Evolutionary conservation across 2,329 filamentous ascomycete species (phyloP).

Genomic region (Fusarium euwallaceae): DNA sequence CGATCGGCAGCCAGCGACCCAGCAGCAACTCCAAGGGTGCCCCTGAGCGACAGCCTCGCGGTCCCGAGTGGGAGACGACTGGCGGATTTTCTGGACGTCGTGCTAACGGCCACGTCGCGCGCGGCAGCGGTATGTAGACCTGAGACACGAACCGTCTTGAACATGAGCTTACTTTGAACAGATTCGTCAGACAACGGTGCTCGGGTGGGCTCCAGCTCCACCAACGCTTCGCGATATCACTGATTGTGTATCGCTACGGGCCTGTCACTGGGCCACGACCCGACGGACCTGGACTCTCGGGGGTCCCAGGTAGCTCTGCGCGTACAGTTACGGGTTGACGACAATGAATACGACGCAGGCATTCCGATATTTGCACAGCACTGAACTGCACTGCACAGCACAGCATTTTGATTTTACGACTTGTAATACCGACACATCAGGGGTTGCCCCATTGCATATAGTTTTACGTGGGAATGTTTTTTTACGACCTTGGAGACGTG

Average conservation of each 20-base stretch:
- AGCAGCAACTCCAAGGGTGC: constrained; percentile 57
- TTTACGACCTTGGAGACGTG: constrained; percentile 44
- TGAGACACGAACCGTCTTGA: background rate
- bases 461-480: constrained; percentile 49
- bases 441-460: constrained; percentile 46
- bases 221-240: constrained; percentile 54
- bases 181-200: constrained; percentile 60
- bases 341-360: constrained; percentile 47
- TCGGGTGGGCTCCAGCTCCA: constrained; percentile 53
- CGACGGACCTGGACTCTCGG: constrained; percentile 18
- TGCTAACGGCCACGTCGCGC: constrained; percentile 71
- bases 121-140: constrained; percentile 68
- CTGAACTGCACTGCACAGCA: constrained; percentile 6
- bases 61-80: constrained; percentile 71
- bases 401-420: constrained; percentile 52
- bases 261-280: constrained; percentile 13
- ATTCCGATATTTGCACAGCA: constrained; percentile 40
- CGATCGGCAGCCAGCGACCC: constrained; percentile 75
- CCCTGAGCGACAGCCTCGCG: constrained; percentile 74
- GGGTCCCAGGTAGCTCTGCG: constrained; percentile 21
- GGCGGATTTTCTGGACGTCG: constrained; percentile 68
- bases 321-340: constrained; percentile 41
- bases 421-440: constrained; percentile 54
- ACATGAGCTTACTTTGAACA: constrained; percentile 40
- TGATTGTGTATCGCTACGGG: constrained; percentile 36